Base-by-base conservation (phyloP, 352 stramenopile species). In the Phytopythium aichiense region DNA sequence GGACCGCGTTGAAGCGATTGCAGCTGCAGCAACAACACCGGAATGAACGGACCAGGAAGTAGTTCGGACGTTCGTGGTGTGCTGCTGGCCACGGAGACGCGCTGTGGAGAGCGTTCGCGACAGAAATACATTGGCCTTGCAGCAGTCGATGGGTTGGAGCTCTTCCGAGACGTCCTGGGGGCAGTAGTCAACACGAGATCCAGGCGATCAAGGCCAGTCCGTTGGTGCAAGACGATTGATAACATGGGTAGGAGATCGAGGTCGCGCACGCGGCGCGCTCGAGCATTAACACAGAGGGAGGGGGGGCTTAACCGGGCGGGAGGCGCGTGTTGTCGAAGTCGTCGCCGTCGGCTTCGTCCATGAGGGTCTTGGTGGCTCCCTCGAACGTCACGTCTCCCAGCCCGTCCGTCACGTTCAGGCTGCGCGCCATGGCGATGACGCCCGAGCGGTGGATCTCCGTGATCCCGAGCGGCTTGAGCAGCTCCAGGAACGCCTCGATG, bases 341-440 rank as follows among this genome's bases (percentile, higher is more conserved):
- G 50, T 80, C 81, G 45, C 72, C 69, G 66, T 87, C 80, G 45
- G 79, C 71, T 50, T 89, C 77, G 37, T 88, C 72, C 72, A 92
- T 69, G 60, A 92, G 72, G 58, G 81, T 80, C 54, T 78, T 71
- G n/a, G 83, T 92, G 18, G 83, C 83, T 37, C 83, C 83, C 63
- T 92, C 83, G 49, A 92, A 88, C 30, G 79, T 79, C 38, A 91
- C 58, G 35, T 88, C 79, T 31, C 79, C 79, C 23, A 92, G 68
- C 48, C 77, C 80, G 60, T 92, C 83, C 37, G 68, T 65, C 43
- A 92, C 81, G 48, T 56, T 89, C 60, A 71, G 84, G 66, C 77
- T 91, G 60, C 79, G 72, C 33, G 81, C 86, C 83, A 92, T 94
- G 38, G 86, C 86, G 58, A 94, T 94, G 58, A 94, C 86, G 49